Evolutionary conservation across 768 basidiomycete genomes (phyloP).

Genomic region (Russula lepida): DNA sequence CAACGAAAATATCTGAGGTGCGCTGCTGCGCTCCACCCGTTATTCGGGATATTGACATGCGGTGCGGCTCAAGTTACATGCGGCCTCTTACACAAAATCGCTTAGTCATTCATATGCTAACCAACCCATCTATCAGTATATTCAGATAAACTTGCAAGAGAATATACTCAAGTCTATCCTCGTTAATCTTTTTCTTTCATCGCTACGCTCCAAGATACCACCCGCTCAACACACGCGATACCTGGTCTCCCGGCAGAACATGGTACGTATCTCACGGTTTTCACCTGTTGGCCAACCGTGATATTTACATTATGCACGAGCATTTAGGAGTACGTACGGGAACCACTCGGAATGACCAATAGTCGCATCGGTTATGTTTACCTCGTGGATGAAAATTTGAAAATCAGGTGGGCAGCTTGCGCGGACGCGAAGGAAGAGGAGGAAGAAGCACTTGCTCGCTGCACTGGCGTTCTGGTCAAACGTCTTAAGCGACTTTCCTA

Average conservation of each 20-base stretch:
- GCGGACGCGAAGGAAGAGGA: constrained; percentile 77
- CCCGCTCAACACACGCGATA: constrained; percentile 58
- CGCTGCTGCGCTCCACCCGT: constrained; percentile 13
- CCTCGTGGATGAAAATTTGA: constrained; percentile 75
- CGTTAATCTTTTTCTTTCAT: constrained; percentile 73
- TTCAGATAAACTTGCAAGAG: constrained; percentile 91
- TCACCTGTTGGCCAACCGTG: not conserved
- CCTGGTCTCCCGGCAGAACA: constrained; percentile 71
- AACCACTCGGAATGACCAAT: constrained; percentile 82
- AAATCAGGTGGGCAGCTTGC: constrained; percentile 88
- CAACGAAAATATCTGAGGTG: constrained; percentile 84
- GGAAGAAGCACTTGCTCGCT: constrained; percentile 54
- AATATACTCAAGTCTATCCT: constrained; percentile 89
- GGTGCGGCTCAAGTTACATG: constrained; percentile 53
- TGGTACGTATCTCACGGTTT: constrained; percentile 39
- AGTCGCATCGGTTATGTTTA: constrained; percentile 89
- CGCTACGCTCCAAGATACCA: constrained; percentile 62
- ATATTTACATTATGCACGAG: not conserved
- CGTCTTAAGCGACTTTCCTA: constrained; percentile 35
- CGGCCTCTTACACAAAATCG: constrained; percentile 55
- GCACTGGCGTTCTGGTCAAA: constrained; percentile 59
- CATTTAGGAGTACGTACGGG: constrained; percentile 49
- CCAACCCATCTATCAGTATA: constrained; percentile 58
- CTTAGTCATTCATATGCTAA: constrained; percentile 44
- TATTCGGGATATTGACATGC: not conserved